These are phyloP conservation scores for Quercus bicolor DNA, from an alignment of 306 rosid species.

Conservation along the genomic window DNA sequence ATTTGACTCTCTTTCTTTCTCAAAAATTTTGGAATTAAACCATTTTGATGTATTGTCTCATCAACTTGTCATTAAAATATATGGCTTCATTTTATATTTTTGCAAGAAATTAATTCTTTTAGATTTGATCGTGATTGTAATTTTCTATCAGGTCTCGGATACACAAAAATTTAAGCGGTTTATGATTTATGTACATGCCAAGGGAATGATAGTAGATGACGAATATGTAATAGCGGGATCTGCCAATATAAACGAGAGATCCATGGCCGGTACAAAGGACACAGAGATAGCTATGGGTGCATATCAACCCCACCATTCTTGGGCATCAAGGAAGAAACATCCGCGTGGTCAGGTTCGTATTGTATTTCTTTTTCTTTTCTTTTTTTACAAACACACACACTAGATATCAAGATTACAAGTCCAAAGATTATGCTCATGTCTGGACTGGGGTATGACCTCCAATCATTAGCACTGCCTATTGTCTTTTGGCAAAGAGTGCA, in stretches of 20 bases:
- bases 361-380: not conserved
- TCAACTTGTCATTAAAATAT: not conserved
- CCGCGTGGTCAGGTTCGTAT: constrained; percentile 79
- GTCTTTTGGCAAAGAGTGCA: not conserved
- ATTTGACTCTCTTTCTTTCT: not conserved
- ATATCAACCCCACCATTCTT: constrained; percentile 85
- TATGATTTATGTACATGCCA: constrained; percentile 96
- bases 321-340: constrained; percentile 56
- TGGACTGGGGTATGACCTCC: no score
- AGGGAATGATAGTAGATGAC: constrained; percentile 90
- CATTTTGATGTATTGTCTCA: not conserved
- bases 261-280: constrained; percentile 93
- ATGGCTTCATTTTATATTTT: not conserved
- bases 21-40: not conserved
- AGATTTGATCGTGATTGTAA: constrained; percentile 6
- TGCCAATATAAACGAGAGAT: constrained; percentile 94
- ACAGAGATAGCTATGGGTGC: constrained; percentile 97
- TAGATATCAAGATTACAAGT: no score
- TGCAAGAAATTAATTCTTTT: not conserved
- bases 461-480: no score
- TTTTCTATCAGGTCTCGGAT: constrained; percentile 42
- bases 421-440: no score
- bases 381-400: not conserved
- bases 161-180: constrained; percentile 49
- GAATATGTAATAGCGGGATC: constrained; percentile 86